Base-by-base conservation (phyloP, 2,329 filamentous ascomycete species). In the Colletotrichum theobromicola region DNA sequence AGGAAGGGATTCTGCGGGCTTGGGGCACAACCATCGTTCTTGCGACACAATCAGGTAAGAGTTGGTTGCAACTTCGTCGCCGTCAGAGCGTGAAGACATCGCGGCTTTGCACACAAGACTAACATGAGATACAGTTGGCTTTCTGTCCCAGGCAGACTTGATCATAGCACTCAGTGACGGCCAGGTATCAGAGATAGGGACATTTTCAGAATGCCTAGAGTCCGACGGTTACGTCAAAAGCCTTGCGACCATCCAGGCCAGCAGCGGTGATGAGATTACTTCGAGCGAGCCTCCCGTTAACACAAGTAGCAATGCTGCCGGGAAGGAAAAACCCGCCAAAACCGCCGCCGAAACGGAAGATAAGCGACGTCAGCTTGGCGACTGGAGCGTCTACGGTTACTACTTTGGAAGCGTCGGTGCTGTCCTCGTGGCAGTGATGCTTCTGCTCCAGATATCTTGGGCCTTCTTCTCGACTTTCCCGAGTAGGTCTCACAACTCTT, bases 21-120 rank as follows among this genome's bases (percentile, higher is more conserved):
- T 80, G 79, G 71, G 78, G 79, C 0, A 82, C 82, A 0, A 86
- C 86, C 1, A 77, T 84, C 1, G 55, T 88, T 9, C 76, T 87
- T 3, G 82, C 81, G 5, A 86, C 84, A 2, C 83, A 83, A 61
- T 79, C 80, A 9, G 75, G 81, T 81, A 65, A 15, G 67, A 53
- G 9, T 9, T 5, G 5, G 10, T 9, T 35, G 28, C 30, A 46
- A 46, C 12, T n/a, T 16, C 7, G 26, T 58, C 26, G 12, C 42
- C 4, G 42, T 4, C 42, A 4, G 30, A 32, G n/a, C 58, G 10
- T 37, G n/a, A 34, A 32, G 13, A 32, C 32, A 21, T 16, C 16
- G 6, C 15, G 24, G 18, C 9, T 32, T 32, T 30, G 55, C 12
- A 32, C 18, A 16, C 6, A 62, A 50, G 24, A 16, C 28, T 72